Base-by-base conservation (phyloP, 2,329 filamentous ascomycete genomes). In the Aspergillus ruber region DNA sequence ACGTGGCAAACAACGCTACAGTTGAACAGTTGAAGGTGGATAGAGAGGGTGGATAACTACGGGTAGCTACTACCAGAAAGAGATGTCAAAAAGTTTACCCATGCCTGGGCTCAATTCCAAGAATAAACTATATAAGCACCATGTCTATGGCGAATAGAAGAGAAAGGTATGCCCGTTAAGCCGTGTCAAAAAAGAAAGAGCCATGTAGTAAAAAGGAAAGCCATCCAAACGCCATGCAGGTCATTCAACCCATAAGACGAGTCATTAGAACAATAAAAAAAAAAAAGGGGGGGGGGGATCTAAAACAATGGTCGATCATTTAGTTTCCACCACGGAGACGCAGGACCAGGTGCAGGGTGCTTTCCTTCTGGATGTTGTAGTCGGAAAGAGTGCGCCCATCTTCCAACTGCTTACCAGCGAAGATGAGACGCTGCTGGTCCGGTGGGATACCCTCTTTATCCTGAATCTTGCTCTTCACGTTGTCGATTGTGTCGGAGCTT, bases 391-490 rank as follows among this genome's bases (percentile, higher is more conserved):
- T 76, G 20, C 74, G 70, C 8, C 74, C 74, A 52, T 76, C 74
- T 54, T 76, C 74, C 43, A 76, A 58, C 70, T 85, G 82, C 76
- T 85, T 85, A 58, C 82, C 82, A 59, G 82, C 82, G 56, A 85
- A 85, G 63, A 86, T 85, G 46, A 85, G 72, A 66, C 82, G 80
- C 67, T 85, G 83, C 66, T 86, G 83, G 62, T 86, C 83, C 32
- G 83, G 82, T 23, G 83, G 83, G 46, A 86, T 85, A 39, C 82
- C 82, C 68, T 91, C 87, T 80, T 91, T 91, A 58, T 91, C 87
- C 61, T 91, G 87, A 23, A 86, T 85, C 74, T 86, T 85, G 15
- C 68, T 73, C 74, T 86, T 85, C 6, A 85, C 82, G 56, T 85
- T 85, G 65, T 85, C 83, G 54, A 85, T 85, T 2, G 82, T 85